Evolutionary conservation across 176 grass and related monocot species (phyloP), one percentile per base, ranked within the genome.

Genomic region (Oryza longistaminata): DNA sequence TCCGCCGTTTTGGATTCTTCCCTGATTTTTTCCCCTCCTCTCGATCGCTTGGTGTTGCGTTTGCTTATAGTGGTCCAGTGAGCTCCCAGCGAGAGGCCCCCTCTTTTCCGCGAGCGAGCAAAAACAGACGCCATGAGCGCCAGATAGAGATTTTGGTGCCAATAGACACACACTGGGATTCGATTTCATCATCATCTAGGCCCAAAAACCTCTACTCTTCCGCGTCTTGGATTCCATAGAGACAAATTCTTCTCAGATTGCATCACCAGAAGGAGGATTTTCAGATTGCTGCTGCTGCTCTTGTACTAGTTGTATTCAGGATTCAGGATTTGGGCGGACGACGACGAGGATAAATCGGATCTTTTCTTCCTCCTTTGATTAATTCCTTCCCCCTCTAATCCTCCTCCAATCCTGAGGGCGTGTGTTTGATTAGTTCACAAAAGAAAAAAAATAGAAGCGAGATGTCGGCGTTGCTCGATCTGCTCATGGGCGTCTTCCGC

Each of bases 401-500:
- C 27, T 27, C 12, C 6, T 4, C 9, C 4, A 12, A 22, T 26
- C 17, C 29, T 31, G 29, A 31, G 37, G 35, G 37, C 17, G 29
- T 16, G 33, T 3, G 14, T 24, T 4, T 48, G 24, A 27, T 40
- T 19, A 0, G 34, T 34, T 12, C 2, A 19, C 3, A 58, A 19
- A 19, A 16, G 21, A 7, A 12, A 0, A 40, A 0, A 15, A 5
- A 35, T 3, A 35, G 34, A 35, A 35, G 37, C 29, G 26, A 40
- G 8, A 97, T 98, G 96, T 87, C 89, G 68, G 68, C 83, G 40
- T 89, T 93, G 19, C 12, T 93, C 27, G 92, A 93, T 52, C 60
- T 87, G 15, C 11, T 98, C 26, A 17, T 64, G 69, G 89, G 68
- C 62, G 71, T 93, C 80, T 65, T 90, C 85, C 81, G 69, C 25